Evolutionary conservation across 805 yeast species (phyloP), one percentile per base, ranked within the genome.

Genomic region (Suhomyces pyralidae): DNA sequence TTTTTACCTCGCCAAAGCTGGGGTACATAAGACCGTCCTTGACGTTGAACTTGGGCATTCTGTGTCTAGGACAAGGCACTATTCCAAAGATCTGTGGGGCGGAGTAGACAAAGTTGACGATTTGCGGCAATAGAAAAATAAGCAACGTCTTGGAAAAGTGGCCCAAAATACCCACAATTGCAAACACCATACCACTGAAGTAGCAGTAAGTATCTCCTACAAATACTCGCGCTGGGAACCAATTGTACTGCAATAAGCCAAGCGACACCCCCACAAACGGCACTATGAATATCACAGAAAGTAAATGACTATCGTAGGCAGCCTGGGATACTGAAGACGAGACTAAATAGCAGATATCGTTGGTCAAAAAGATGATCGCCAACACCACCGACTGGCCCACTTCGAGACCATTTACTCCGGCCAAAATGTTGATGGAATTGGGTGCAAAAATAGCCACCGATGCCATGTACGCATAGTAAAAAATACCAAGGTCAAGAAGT

Each of bases 141-240:
- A 94, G 74, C 59, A 93, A 74, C 0, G 99, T 94, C 70, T 94
- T 94, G 43, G 97, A 90, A 68, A 92, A 94, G 74, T 94, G 99
- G 1, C 98, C 98, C 53, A 90, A 78, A 34, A 94, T 94, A 1
- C 97, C 98, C 28, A 90, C 97, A 25, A 92, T 94, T 0, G 98
- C 99, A 69, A 94, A 91, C 0, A 94, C 96, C 99, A 94, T 94
- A 3, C 99, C 99, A 24, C 97, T 90, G 69, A 94, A 92, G 70
- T 94, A 94, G 71, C 99, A 94, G 75, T 88, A 94, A 0, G 99
- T 93, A 66, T 94, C 99, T 28, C 99, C 99, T 7, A 94, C 99
- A 71, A 94, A 94, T 1, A 90, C 98, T 52, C 73, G 73, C 0
- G 99, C 90, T 0, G 99, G 99, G 74, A 78, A 94, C 86, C 92